Evolutionary conservation across 176 grass and related monocot species (phyloP).

Genomic region (Cocos nucifera): DNA sequence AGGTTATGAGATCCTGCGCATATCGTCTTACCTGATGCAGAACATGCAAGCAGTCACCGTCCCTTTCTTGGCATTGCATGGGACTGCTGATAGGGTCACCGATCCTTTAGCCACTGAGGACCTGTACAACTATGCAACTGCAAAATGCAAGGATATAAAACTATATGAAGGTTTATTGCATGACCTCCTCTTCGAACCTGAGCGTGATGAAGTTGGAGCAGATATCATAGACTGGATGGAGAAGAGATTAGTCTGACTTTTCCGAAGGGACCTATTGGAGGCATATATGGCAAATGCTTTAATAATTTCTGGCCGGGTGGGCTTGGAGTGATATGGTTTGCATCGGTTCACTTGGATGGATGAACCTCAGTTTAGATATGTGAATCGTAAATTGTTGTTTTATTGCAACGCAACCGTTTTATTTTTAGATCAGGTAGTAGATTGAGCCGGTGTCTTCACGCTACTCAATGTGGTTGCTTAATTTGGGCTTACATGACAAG

Average conservation of each 20-base stretch:
- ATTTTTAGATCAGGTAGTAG: too few relatives aligned
- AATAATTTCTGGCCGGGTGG: too few relatives aligned
- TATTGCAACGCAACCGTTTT: too few relatives aligned
- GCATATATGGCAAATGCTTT: too few relatives aligned
- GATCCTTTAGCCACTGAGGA: conserved; percentile 80
- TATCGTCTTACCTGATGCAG: conserved; percentile 66
- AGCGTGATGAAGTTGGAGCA: conserved; percentile 55
- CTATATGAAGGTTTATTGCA: conserved; percentile 91
- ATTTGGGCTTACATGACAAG: too few relatives aligned
- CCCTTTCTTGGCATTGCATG: conserved; percentile 89
- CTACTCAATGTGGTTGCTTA: too few relatives aligned
- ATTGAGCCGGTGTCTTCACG: too few relatives aligned
- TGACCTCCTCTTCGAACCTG: conserved; percentile 89
- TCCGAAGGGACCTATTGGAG: too few relatives aligned
- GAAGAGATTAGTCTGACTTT: conserved; percentile 22
- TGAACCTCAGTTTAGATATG: too few relatives aligned
- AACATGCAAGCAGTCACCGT: conserved; percentile 60
- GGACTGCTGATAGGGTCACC: conserved; percentile 73
- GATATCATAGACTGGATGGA: conserved; percentile 98
- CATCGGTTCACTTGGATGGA: too few relatives aligned
- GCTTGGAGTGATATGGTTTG: too few relatives aligned
- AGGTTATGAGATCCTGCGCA: conserved; percentile 77
- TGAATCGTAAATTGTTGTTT: too few relatives aligned
- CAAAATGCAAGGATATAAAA: conserved; percentile 52
- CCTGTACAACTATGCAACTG: conserved; percentile 48